Evolutionary conservation across 805 yeast genomes (phyloP).

Genomic region (Kurtzmaniella cleridarum): DNA sequence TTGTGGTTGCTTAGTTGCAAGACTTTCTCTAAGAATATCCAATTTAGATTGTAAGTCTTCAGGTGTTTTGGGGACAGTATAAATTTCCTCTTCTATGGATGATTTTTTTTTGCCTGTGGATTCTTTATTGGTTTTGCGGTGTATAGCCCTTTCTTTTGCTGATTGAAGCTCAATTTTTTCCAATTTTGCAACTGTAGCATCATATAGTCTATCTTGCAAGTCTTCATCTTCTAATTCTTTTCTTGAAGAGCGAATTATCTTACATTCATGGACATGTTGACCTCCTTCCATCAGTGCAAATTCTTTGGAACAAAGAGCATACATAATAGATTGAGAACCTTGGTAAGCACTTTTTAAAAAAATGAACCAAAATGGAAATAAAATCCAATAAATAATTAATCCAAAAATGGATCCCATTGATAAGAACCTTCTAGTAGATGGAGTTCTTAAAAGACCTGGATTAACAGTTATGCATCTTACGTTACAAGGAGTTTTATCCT

Average conservation of each 20-base stretch:
- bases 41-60: slow-evolving; percentile 34
- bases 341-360: slow-evolving; percentile 67
- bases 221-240: slow-evolving; percentile 58
- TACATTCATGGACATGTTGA: slow-evolving; percentile 69
- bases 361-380: slow-evolving; percentile 82
- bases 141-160: slow-evolving; percentile 31
- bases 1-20: not conserved
- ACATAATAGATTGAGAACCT: slow-evolving; percentile 77
- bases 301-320: slow-evolving; percentile 68
- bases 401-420: slow-evolving; percentile 71
- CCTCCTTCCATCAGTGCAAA: slow-evolving; percentile 60
- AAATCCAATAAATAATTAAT: slow-evolving; percentile 51
- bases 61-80: slow-evolving; percentile 27
- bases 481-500: slow-evolving; percentile 67
- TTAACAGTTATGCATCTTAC: slow-evolving; percentile 72
- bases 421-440: slow-evolving; percentile 72
- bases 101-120: slow-evolving; percentile 14
- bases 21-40: slow-evolving; percentile 11
- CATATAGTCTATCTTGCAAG: slow-evolving; percentile 56
- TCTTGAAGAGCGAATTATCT: slow-evolving; percentile 48
- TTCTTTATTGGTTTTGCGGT: slow-evolving; percentile 48
- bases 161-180: slow-evolving; percentile 61
- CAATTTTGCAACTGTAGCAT: slow-evolving; percentile 54
- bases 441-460: slow-evolving; percentile 89
- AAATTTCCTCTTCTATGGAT: slow-evolving; percentile 17